Base-by-base conservation (phyloP, 2,329 filamentous ascomycete species). In the Colletotrichum eremochloae region DNA sequence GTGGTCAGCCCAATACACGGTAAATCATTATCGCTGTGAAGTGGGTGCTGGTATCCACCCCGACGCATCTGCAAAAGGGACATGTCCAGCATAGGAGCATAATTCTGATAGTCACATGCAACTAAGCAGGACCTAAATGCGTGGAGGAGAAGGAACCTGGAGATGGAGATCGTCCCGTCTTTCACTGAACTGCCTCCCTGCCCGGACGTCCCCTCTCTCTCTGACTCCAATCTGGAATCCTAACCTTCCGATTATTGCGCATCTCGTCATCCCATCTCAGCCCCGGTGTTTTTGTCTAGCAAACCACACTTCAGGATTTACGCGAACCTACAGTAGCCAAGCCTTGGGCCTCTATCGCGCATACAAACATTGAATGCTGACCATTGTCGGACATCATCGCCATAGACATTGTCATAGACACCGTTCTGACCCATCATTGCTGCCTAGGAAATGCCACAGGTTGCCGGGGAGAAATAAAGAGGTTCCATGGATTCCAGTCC, bases 401-500 rank as follows among this genome's bases (percentile, higher is more conserved):
- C 31, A 46, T 69, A 68, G 58, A 68, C 53, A 38, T 52, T 60
- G 69, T 42, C 56, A 40, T 52, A 52, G 48, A 53, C 48, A 20
- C 33, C 20, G 36, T 50, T 20, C 48, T 29, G 53, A 38, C n/a
- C 48, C 33, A 33, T n/a, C 58, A 33, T 20, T 58, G 36, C 46
- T 57, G 58, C 38, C 40, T 36, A 15, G 40, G 36, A 50, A 71
- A 40, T n/a, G 11, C 36, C 36, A 58, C 38, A 31, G 52, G 67
- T 46, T 57, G 60, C 63, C 40, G 48, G 63, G 63, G 48, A 50
- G 48, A 58, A 53, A 40, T 24, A 48, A 72, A 42, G 36, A 58
- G 56, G 69, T 75, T 75, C 64, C 75, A 93, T 92, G 90, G 89
- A 89, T 74, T 86, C 89, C 71, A 84, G 84, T 75, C 84, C 89